Base-by-base conservation (phyloP, 257 asterid genomes). In the Plantago major region DNA sequence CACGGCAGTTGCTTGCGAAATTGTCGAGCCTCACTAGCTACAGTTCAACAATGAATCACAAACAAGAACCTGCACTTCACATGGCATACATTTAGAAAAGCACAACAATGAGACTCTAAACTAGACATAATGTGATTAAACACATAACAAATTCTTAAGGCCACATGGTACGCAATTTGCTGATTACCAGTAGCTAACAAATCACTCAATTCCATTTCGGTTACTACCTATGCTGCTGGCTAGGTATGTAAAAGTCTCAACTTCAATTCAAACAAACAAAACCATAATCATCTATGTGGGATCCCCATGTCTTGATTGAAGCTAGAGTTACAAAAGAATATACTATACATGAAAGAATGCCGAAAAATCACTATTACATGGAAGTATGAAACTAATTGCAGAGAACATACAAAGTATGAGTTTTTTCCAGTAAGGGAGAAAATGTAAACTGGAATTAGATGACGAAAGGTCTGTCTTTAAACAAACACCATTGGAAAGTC, bases 31-130 rank as follows among this genome's bases (percentile, higher is more conserved):
- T 52, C 55, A 16, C 40, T 16, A 44, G 46, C 52, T 15, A n/a
- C 60, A 55, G 30, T 45, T 30, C 43, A 67, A 22, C 45, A 64
- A 61, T 71, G 82, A 71, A 72, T 71, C 66, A 11, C 52, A 61
- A 38, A 68, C 60, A 55, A 60, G 33, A 46, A 68, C 37, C 40
- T 71, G 56, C 62, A 48, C 56, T 64, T 56, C 18, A 6, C 17
- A 46, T 46, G 9, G 11, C 15, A 16, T 64, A 22, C 33, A 52
- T 65, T 49, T 10, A 40, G 43, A 46, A 18, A 3, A 22, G 10
- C 15, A 17, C 50, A n/a, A 53, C 40, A 53, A 53, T 53, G 9
- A 53, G 33, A 53, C 58, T 38, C 58, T 52, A 52, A 51, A 51
- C 7, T 19, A 17, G 11, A 51, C 22, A 52, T 14, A 5, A 4